Conservation (phyloP, 2,329 filamentous ascomycete species). For the Talaromyces pinophilus region DNA sequence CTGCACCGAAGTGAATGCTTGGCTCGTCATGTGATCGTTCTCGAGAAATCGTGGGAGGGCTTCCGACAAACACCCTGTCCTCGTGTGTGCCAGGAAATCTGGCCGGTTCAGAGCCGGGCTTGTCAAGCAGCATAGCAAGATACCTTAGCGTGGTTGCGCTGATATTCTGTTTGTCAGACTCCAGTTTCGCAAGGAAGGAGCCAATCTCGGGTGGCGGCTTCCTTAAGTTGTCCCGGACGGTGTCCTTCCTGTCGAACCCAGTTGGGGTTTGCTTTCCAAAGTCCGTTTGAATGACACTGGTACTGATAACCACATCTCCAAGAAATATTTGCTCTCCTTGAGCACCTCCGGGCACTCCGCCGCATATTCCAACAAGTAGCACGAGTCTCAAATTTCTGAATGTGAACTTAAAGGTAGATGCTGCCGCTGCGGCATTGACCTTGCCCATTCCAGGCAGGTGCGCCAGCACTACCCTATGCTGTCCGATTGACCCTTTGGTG, state of each 20-base stretch:
- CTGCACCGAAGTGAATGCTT: constrained; percentile 39
- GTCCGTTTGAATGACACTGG: constrained; percentile 31
- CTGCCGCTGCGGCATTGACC: constrained; percentile 12
- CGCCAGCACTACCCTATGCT: constrained; percentile 12
- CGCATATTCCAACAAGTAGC: constrained; percentile 46
- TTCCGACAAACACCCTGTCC: constrained; percentile 19
- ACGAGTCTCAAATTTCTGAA: constrained; percentile 37
- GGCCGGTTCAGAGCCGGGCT: constrained; percentile 13
- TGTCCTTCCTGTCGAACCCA: constrained; percentile 27
- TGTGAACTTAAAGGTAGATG: constrained; percentile 34
- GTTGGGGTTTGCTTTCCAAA: constrained; percentile 30
- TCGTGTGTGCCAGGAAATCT: constrained; percentile 4
- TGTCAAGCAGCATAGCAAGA: neutral
- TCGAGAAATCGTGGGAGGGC: constrained; percentile 13
- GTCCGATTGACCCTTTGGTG: constrained; percentile 7
- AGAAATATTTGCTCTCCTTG: constrained; percentile 29
- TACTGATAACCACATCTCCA: constrained; percentile 36
- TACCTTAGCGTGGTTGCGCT: neutral
- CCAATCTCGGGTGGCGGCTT: constrained; percentile 28
- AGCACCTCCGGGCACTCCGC: constrained; percentile 34
- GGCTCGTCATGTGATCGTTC: constrained; percentile 24
- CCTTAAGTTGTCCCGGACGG: constrained; percentile 20
- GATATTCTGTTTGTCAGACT: constrained; percentile 4
- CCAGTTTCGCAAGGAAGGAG: constrained; percentile 25
- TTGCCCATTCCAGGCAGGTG: constrained; percentile 15